These are phyloP conservation scores for Edaphochlamys debaryana DNA, from an alignment of 139 green algal genomes.

Conservation along the genomic window DNA sequence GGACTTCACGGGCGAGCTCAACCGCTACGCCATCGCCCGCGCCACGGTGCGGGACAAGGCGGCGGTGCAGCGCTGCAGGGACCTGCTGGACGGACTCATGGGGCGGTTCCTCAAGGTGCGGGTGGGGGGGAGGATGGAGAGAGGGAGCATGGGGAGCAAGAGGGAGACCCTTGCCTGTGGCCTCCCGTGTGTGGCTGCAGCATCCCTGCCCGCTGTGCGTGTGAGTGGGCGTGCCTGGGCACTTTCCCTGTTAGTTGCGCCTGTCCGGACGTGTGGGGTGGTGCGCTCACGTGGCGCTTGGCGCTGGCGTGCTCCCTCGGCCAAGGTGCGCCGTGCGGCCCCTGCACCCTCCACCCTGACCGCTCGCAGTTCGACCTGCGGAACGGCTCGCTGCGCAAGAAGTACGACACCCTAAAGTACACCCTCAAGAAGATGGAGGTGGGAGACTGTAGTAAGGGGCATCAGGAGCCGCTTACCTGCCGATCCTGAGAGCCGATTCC, in stretches of 20 bases:
- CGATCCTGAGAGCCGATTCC: background rate
- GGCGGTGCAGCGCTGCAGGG: constrained; percentile 66
- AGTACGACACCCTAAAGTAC: constrained; percentile 87
- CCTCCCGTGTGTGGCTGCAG: too few species aligned
- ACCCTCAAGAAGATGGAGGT: constrained; percentile 85
- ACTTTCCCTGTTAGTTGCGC: too few species aligned
- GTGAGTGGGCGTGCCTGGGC: too few species aligned
- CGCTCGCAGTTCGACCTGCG: constrained; percentile 73
- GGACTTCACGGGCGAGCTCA: constrained; percentile 88
- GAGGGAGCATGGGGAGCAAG: background rate
- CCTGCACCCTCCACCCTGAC: too few species aligned
- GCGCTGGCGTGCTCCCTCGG: too few species aligned
- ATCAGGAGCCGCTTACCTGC: background rate
- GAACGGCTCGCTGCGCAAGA: constrained; percentile 79
- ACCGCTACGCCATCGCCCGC: constrained; percentile 67
- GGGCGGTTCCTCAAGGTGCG: constrained; percentile 59
- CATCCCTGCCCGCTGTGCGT: too few species aligned
- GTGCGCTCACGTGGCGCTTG: too few species aligned
- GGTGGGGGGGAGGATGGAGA: background rate
- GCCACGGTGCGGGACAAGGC: constrained; percentile 73
- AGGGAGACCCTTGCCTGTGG: too few species aligned
- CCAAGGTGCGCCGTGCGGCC: too few species aligned
- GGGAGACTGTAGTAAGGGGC: background rate
- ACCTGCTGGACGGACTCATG: constrained; percentile 78
- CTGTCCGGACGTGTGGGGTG: too few species aligned